These are phyloP conservation scores for Sapria himalayana DNA, from an alignment of 345 rosid genomes.

Conservation along the genomic window DNA sequence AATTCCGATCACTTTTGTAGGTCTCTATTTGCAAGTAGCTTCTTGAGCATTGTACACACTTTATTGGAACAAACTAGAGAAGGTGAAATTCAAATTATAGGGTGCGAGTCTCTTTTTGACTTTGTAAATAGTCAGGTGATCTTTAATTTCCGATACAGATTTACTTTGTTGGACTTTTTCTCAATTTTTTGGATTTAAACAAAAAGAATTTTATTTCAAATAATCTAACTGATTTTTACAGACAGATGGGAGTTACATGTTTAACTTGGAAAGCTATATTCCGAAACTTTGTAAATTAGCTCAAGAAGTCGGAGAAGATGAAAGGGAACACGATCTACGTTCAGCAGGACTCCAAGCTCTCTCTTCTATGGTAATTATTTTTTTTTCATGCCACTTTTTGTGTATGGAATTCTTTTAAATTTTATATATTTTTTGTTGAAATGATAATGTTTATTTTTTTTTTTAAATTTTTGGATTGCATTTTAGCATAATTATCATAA, in stretches of 20 bases:
- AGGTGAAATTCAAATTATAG: conserved; percentile 58
- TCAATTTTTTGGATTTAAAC: conserved; percentile 5
- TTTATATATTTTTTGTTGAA: too few relatives aligned
- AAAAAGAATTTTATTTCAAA: conserved; percentile 7
- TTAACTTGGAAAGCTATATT: conserved; percentile 73
- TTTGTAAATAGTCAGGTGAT: conserved; percentile 82
- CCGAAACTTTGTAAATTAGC: conserved; percentile 74
- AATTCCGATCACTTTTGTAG: conserved; percentile 32
- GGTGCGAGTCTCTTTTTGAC: conserved; percentile 72
- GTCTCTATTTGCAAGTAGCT: conserved; percentile 78
- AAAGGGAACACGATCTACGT: conserved; percentile 32
- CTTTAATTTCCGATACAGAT: neutral
- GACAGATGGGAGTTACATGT: conserved; percentile 72
- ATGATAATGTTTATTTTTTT: too few relatives aligned
- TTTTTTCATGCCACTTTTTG: neutral
- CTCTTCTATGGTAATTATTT: conserved; percentile 87
- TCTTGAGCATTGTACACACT: conserved; percentile 48
- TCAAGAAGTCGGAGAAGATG: conserved; percentile 61
- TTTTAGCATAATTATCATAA: too few relatives aligned
- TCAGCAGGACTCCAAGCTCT: conserved; percentile 76
- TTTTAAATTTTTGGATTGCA: too few relatives aligned
- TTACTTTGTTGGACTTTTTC: too few relatives aligned
- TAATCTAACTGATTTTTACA: conserved; percentile 21
- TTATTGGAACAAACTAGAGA: conserved; percentile 65
- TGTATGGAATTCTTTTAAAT: conserved; percentile 2